Conservation (phyloP, 257 asterid genomes). For the Oldenlandia corymbosa region DNA sequence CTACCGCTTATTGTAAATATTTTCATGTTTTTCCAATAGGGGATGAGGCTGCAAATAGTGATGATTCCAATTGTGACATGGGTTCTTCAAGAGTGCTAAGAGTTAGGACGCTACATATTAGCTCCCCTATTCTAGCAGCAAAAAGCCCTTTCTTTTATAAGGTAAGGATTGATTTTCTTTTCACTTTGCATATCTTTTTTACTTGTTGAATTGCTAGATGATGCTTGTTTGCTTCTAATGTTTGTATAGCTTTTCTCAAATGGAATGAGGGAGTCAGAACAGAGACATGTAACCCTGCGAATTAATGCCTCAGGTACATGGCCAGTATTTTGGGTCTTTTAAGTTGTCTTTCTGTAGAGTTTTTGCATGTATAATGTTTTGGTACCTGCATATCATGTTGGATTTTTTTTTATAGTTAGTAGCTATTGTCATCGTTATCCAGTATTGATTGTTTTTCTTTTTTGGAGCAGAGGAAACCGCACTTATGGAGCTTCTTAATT, state of each 20-base stretch:
- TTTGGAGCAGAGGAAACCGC: constrained; percentile 89
- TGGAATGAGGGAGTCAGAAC: constrained; percentile 99
- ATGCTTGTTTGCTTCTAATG: constrained; percentile 12
- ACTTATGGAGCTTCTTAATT: constrained; percentile 93
- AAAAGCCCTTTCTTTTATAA: constrained; percentile 84
- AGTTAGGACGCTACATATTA: constrained; percentile 71
- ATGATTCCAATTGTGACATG: constrained; percentile 61
- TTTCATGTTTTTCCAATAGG: constrained; percentile 32
- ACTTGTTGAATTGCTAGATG: constrained; percentile 16
- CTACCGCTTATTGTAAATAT: neutral
- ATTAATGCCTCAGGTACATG: constrained; percentile 73
- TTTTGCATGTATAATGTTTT: neutral
- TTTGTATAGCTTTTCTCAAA: constrained; percentile 76
- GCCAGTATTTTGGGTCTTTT: neutral
- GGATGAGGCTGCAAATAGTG: constrained; percentile 66
- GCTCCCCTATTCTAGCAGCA: constrained; percentile 89
- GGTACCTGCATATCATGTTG: neutral
- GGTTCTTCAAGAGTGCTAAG: constrained; percentile 47
- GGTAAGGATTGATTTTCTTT: constrained; percentile 33
- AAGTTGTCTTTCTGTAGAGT: neutral
- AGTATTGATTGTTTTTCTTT: constrained; percentile 6
- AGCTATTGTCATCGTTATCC: neutral
- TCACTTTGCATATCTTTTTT: neutral
- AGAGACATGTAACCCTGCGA: constrained; percentile 87
- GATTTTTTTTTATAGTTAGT: too few relatives aligned